phyloP scores from a whole-genome alignment of 257 asterid genomes.

The Rhazya stricta region DNA sequence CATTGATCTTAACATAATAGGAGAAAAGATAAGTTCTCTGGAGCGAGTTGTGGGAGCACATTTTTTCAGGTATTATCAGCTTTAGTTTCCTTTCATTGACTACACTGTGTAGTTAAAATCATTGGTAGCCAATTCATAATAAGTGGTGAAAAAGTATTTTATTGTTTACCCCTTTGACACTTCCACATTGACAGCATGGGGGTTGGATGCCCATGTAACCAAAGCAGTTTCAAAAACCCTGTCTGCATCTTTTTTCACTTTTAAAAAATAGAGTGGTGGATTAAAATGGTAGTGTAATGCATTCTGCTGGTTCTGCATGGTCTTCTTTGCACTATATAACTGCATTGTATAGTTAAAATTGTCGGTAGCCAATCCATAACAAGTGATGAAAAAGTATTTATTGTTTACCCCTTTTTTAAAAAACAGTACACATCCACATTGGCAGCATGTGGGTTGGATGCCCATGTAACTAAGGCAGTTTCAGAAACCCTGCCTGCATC shows the following conservation, averaged over 20 bases:
- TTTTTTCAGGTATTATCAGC: slow-evolving; percentile 73
- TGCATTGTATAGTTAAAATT: background rate
- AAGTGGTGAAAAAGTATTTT: background rate
- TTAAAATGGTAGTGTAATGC: background rate
- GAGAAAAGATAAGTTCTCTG: slow-evolving; percentile 71
- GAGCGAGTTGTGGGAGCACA: slow-evolving; percentile 94
- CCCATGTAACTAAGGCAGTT: background rate
- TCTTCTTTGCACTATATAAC: too few species aligned
- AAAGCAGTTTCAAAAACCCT: background rate
- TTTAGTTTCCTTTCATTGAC: background rate
- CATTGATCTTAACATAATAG: slow-evolving; percentile 76
- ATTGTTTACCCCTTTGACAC: background rate
- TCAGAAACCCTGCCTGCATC: background rate
- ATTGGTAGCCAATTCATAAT: background rate
- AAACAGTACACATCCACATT: background rate
- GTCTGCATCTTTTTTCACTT: background rate
- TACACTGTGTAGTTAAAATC: background rate
- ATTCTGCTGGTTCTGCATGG: too few species aligned
- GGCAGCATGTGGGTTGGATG: background rate
- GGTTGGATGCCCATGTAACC: background rate
- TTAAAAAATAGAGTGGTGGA: background rate
- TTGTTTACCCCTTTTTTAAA: background rate
- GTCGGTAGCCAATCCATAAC: background rate
- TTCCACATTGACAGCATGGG: background rate
- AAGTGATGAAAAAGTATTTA: background rate